Conservation (phyloP, 2,329 filamentous ascomycete genomes). For the Fusarium heterosporum region DNA sequence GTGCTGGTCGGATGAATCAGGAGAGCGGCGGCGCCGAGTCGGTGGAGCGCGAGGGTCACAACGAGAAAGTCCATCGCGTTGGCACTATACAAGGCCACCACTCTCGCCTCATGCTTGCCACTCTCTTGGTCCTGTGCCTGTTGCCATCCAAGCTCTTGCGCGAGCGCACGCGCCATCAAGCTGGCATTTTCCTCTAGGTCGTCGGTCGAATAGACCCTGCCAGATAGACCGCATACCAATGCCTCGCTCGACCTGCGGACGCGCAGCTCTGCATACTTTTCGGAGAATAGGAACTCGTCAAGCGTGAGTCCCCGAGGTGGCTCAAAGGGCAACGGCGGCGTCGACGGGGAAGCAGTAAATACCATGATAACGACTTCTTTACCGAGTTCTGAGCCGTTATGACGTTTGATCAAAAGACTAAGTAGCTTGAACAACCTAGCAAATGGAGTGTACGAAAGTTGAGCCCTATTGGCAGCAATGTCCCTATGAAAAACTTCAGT, state of each 20-base stretch:
- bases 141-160: slow-evolving; percentile 14
- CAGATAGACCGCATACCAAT: slow-evolving; percentile 12
- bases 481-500: slow-evolving; percentile 6
- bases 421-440: slow-evolving; percentile 2
- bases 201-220: slow-evolving; percentile 10
- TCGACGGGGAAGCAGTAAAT: slow-evolving; percentile 13
- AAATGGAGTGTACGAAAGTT: slow-evolving; percentile 8
- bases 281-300: slow-evolving; percentile 12
- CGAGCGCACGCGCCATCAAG: slow-evolving; percentile 8
- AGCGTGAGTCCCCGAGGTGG: slow-evolving; percentile 8
- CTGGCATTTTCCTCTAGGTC: slow-evolving; percentile 10
- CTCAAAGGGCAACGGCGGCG: slow-evolving; percentile 8
- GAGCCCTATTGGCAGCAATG: slow-evolving; percentile 1
- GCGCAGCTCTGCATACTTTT: slow-evolving; percentile 9
- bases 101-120: slow-evolving; percentile 2
- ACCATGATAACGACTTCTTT: slow-evolving; percentile 12
- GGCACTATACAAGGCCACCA: slow-evolving; percentile 13
- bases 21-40: slow-evolving; percentile 9
- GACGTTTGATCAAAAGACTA: slow-evolving; percentile 6
- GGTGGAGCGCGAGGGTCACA: slow-evolving; percentile 7
- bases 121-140: slow-evolving; percentile 12
- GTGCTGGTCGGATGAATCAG: slow-evolving; percentile 13
- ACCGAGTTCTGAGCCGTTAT: slow-evolving; percentile 4
- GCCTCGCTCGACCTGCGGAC: slow-evolving; percentile 9
- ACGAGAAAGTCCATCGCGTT: slow-evolving; percentile 14